phyloP scores from a whole-genome alignment of 2,329 filamentous ascomycete genomes.

The Fusarium mangiferae region DNA sequence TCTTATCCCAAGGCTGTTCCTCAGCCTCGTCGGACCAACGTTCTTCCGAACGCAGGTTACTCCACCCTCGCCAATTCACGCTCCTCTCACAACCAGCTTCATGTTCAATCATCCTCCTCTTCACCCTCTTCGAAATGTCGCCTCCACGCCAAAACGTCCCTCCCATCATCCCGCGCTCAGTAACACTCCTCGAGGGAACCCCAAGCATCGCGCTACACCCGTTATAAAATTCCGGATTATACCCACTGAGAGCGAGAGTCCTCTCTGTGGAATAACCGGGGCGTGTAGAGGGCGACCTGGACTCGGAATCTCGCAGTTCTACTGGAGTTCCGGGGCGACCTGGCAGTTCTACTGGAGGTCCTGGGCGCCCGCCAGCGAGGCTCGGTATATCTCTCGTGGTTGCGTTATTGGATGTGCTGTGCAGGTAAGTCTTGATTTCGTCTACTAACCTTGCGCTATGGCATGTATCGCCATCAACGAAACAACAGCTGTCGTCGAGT shows the following conservation, averaged over 20 bases:
- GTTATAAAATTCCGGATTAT: constrained; percentile 24
- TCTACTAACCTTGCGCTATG: constrained; percentile 4
- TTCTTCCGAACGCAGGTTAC: background rate
- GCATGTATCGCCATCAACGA: constrained; percentile 5
- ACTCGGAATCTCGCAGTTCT: constrained; percentile 18
- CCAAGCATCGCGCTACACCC: constrained; percentile 13
- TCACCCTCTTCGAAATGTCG: constrained; percentile 2
- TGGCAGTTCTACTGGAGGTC: constrained; percentile 24
- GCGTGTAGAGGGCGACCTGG: constrained; percentile 17
- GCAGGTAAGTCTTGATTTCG: background rate
- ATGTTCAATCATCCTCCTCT: background rate
- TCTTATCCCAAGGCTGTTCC: background rate
- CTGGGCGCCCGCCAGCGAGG: background rate
- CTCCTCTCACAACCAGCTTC: background rate
- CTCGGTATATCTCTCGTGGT: background rate
- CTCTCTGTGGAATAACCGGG: constrained; percentile 17
- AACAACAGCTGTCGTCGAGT: constrained; percentile 5
- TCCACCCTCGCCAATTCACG: background rate
- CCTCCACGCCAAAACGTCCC: background rate
- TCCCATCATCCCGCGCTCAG: background rate
- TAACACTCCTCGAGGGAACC: background rate
- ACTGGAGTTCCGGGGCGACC: constrained; percentile 18
- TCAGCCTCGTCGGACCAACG: background rate
- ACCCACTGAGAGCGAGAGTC: background rate
- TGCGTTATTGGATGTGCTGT: background rate